These are phyloP conservation scores for Cadophora malorum DNA, from an alignment of 2,329 filamentous ascomycete species.

Conservation along the genomic window DNA sequence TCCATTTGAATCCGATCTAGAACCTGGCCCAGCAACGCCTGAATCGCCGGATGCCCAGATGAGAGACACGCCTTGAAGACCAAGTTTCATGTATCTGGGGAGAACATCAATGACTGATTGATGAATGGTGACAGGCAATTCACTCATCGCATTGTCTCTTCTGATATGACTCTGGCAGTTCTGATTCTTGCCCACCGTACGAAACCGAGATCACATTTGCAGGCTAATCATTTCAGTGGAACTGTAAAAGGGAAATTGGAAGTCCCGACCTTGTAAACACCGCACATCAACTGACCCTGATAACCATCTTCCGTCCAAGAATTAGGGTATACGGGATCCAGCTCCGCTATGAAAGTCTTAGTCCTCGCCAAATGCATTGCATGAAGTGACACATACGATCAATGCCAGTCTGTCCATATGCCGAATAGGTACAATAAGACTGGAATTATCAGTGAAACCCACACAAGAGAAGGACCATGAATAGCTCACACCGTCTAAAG, in stretches of 20 bases:
- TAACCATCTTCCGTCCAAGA: conserved; percentile 13
- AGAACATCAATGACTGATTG: background rate
- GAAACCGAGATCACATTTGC: conserved; percentile 24
- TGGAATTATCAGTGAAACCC: background rate
- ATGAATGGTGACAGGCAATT: conserved; percentile 19
- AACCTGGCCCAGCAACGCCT: conserved; percentile 47
- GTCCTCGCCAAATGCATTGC: background rate
- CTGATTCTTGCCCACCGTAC: conserved; percentile 49
- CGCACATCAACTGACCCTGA: conserved; percentile 50
- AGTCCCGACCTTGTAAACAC: conserved; percentile 42
- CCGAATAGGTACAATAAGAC: conserved; percentile 31
- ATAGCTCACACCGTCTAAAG: conserved; percentile 48
- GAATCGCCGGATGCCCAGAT: conserved; percentile 54
- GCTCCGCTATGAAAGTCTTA: background rate
- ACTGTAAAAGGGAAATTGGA: too few species aligned
- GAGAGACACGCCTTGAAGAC: conserved; percentile 53
- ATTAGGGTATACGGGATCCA: conserved; percentile 42
- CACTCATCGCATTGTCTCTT: conserved; percentile 56
- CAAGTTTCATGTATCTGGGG: conserved; percentile 53
- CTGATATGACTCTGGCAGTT: conserved; percentile 59
- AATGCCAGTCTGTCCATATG: conserved; percentile 44
- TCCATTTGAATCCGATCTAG: too few species aligned
- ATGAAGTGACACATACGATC: conserved; percentile 18
- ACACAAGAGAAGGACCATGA: background rate
- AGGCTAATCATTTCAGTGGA: conserved; percentile 13